phyloP scores from a whole-genome alignment of 2,329 filamentous ascomycete genomes.

The Cytospora piceae region DNA sequence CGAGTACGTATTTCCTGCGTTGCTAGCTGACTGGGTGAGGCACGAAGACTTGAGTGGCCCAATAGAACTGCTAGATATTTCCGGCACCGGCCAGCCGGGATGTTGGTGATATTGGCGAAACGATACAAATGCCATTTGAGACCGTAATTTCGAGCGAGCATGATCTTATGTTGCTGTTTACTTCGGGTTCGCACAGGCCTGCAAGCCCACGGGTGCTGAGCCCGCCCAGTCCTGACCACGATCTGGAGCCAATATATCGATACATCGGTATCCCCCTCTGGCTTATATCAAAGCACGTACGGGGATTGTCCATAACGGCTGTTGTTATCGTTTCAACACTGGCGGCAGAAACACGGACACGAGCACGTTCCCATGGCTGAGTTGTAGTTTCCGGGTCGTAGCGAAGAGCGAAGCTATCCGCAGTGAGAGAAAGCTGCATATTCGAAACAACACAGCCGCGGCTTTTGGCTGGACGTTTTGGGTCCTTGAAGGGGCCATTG shows the following conservation, averaged over 20 bases:
- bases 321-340: neutral
- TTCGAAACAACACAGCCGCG: no score
- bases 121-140: conserved; percentile 12
- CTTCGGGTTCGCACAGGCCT: conserved; percentile 13
- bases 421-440: neutral
- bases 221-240: conserved; percentile 15
- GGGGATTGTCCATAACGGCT: neutral
- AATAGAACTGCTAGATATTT: no score
- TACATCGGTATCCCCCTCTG: conserved; percentile 8
- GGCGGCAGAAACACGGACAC: neutral
- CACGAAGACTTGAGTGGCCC: no score
- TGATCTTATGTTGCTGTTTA: neutral
- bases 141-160: neutral
- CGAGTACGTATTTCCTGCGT: no score
- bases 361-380: neutral
- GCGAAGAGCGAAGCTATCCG: neutral
- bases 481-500: no score
- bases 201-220: conserved; percentile 10
- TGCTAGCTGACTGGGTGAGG: no score
- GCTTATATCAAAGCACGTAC: conserved; percentile 13
- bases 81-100: no score
- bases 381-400: neutral
- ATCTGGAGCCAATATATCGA: conserved; percentile 7
- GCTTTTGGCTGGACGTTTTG: no score
- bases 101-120: neutral